Percentiles rank a stretch among this genome's conserved stretches.
phyloP scores from a whole-genome alignment of 495 filamentous ascomycete species.

The Bacidia rubella region DNA sequence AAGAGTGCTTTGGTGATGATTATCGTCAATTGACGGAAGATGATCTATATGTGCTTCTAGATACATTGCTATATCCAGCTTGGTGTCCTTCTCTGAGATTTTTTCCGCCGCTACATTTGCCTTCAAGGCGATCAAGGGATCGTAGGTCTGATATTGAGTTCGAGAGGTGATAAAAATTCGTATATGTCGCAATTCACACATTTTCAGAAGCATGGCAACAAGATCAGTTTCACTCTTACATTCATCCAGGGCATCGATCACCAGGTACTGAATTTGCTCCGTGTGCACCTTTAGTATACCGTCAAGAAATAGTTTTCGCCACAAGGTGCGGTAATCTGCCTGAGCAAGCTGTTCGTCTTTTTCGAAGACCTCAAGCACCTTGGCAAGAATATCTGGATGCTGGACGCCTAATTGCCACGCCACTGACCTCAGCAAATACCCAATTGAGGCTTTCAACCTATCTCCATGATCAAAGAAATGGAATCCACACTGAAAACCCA shows the following conservation, averaged over 20 bases:
- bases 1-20: constrained; percentile 7
- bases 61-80: constrained; percentile 10
- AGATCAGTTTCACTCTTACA: constrained; percentile 16
- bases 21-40: constrained; percentile 10
- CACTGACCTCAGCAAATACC: constrained; percentile 22
- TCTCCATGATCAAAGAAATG: constrained; percentile 28
- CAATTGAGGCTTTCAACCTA: constrained; percentile 15
- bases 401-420: constrained; percentile 26
- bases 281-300: constrained; percentile 18
- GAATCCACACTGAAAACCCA: constrained; percentile 15
- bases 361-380: constrained; percentile 19
- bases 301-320: constrained; percentile 26
- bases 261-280: constrained; percentile 21
- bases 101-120: constrained; percentile 10
- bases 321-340: constrained; percentile 22
- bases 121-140: background rate
- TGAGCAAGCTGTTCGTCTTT: constrained; percentile 16
- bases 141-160: constrained; percentile 1
- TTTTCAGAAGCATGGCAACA: constrained; percentile 20
- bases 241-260: constrained; percentile 32
- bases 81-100: constrained; percentile 6
- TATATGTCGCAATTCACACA: constrained; percentile 15
- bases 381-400: constrained; percentile 9
- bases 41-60: constrained; percentile 6
- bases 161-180: constrained; percentile 26